Conservation (phyloP, 352 stramenopile species). For the Phytophthora litchii region DNA sequence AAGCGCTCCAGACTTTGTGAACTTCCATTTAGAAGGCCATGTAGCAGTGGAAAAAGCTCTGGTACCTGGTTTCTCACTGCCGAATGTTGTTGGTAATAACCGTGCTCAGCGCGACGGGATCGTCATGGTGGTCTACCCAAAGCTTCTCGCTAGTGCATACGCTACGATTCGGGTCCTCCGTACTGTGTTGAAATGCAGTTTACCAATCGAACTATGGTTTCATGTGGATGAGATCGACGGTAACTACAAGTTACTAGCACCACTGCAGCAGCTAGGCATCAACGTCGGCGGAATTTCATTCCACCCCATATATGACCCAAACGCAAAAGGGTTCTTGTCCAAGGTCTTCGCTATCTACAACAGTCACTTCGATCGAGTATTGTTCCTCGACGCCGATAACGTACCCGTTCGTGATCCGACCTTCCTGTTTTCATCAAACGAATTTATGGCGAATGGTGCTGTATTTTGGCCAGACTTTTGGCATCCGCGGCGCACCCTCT, state of each 20-base stretch:
- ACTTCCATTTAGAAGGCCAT: slow-evolving; percentile 33
- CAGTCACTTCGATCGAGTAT: slow-evolving; percentile 44
- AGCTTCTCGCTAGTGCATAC: slow-evolving; percentile 47
- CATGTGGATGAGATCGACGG: slow-evolving; percentile 36
- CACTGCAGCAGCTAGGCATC: slow-evolving; percentile 33
- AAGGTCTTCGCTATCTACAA: slow-evolving; percentile 60
- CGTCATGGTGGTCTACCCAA: slow-evolving; percentile 59
- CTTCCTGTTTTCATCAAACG: slow-evolving; percentile 44
- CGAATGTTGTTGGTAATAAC: slow-evolving; percentile 3
- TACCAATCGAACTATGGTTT: slow-evolving; percentile 66
- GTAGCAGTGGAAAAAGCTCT: slow-evolving; percentile 19
- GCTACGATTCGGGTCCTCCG: slow-evolving; percentile 41
- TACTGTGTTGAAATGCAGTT: slow-evolving; percentile 32
- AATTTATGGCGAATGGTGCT: slow-evolving; percentile 47
- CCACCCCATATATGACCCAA: slow-evolving; percentile 33
- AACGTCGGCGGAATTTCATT: slow-evolving; percentile 32
- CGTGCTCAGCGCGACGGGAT: slow-evolving; percentile 30
- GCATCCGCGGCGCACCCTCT: slow-evolving; percentile 56
- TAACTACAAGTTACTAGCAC: slow-evolving; percentile 12
- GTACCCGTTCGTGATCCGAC: slow-evolving; percentile 48
- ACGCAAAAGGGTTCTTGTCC: slow-evolving; percentile 47
- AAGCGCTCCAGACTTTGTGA: slow-evolving; percentile 43
- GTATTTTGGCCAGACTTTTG: slow-evolving; percentile 79
- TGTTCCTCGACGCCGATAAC: slow-evolving; percentile 72
- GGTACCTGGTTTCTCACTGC: slow-evolving; percentile 18